Conservation (phyloP, 345 rosid species). For the Eucalyptus polyanthemos region DNA sequence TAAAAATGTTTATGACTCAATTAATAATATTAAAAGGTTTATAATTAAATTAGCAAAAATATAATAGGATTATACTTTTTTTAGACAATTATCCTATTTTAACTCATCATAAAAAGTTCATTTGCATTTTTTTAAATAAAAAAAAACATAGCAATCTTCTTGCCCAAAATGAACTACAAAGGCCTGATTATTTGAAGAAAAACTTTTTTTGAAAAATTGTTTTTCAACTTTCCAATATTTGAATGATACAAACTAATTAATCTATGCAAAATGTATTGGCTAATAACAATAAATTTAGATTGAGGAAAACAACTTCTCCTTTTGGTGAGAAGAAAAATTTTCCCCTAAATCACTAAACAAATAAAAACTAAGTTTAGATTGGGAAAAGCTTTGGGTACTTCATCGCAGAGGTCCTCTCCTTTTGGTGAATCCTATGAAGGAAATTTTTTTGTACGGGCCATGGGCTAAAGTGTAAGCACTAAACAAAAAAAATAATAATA, state of each 20-base stretch:
- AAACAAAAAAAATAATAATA: too few relatives aligned
- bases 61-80: accelerated
- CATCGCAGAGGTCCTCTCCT: too few relatives aligned
- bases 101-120: neutral
- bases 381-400: too few relatives aligned
- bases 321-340: neutral
- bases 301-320: neutral
- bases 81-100: neutral
- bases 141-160: accelerated
- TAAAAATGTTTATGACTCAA: too few relatives aligned
- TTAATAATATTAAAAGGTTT: too few relatives aligned
- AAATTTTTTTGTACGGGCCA: accelerated
- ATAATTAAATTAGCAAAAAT: too few relatives aligned
- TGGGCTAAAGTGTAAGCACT: too few relatives aligned
- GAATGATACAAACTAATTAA: neutral
- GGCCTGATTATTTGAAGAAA: neutral
- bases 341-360: neutral
- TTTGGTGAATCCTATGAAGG: too few relatives aligned
- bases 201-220: accelerated
- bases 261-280: accelerated
- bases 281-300: neutral
- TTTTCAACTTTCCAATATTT: neutral
- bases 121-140: neutral
- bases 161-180: neutral
- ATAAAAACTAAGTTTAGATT: too few relatives aligned